Base-by-base conservation (phyloP, 495 filamentous ascomycete species). In the Annulohypoxylon nitens region DNA sequence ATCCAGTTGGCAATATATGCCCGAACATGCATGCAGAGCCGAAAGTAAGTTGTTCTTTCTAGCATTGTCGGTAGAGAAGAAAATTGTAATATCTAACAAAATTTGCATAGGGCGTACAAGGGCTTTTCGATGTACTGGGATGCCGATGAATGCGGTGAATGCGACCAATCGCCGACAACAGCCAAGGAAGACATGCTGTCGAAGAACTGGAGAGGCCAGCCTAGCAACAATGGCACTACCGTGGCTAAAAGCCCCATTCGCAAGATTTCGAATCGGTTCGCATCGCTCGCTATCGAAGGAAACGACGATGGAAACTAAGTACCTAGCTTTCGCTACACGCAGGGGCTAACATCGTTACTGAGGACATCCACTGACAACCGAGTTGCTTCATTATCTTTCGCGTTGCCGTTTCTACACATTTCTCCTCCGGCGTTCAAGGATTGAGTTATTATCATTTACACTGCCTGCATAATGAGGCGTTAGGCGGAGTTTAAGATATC, bases 1-100 rank as follows among this genome's bases (percentile, higher is more conserved):
- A 87, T 97, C 5, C 88, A 92, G 78, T 91, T 91, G 69, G 91
- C 92, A 0, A 84, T 93, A 20, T 92, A 91, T 76, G 92, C 93
- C 11, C 85, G 88, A 11, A 91, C 88, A 5, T 96, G 93, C 80
- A 91, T 97, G 89, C 89, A 91, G 87, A 93, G 91, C 69, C 85
- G 93, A 14, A 76, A 80, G 75, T 86, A 80, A 68, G 82, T 74
- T 48, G 30, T 3, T 5, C n/a, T 23, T 20, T 16, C 20, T 51
- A 51, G 0, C 1, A 23, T 26, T 0, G 5, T 9, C 23, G 57
- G 2, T 16, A 55, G 3, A 4, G 11, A 9, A 10, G 20, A 59
- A 41, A 9, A 10, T 55, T 54, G 34, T 4, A 7, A 9, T 18
- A 47, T 47, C 51, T 70, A 39, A 76, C 36, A 23, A 25, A 9